Conservation (phyloP, 2,329 filamentous ascomycete genomes). For the Trichoderma semiorbis region DNA sequence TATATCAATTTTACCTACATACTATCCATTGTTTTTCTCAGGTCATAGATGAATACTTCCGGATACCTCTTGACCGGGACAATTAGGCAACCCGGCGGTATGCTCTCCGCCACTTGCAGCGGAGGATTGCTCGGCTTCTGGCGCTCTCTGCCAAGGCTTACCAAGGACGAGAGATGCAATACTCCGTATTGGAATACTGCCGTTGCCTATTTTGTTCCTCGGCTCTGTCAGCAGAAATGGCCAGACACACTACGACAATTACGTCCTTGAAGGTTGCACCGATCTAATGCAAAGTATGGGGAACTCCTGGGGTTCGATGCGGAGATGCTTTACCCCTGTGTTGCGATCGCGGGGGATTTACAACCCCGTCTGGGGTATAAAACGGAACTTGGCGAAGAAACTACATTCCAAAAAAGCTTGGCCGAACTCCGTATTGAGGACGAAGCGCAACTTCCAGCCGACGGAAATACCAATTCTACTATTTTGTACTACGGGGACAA, state of each 20-base stretch:
- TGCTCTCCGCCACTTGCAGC: background rate
- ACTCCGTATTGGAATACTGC: background rate
- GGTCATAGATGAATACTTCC: background rate
- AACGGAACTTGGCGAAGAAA: background rate
- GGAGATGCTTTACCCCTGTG: background rate
- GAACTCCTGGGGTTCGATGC: slow-evolving; percentile 1
- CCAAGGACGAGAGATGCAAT: background rate
- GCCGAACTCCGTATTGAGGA: background rate
- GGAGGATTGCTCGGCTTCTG: slow-evolving; percentile 7
- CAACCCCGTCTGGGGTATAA: background rate
- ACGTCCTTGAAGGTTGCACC: background rate
- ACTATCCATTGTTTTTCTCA: background rate
- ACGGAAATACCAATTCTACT: background rate
- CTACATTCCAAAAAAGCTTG: background rate
- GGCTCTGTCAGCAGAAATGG: background rate
- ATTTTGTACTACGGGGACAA: background rate
- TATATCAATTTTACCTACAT: background rate
- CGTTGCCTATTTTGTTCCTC: background rate
- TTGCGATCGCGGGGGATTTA: background rate
- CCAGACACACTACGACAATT: background rate
- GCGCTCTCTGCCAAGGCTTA: background rate
- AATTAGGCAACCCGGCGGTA: background rate
- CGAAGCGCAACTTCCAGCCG: background rate
- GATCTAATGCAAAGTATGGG: slow-evolving; percentile 11
- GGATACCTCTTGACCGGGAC: background rate